Percentiles rank a stretch among this genome's conserved stretches.
phyloP scores from a whole-genome alignment of 2,329 filamentous ascomycete genomes.

The Cladophialophora bantiana region DNA sequence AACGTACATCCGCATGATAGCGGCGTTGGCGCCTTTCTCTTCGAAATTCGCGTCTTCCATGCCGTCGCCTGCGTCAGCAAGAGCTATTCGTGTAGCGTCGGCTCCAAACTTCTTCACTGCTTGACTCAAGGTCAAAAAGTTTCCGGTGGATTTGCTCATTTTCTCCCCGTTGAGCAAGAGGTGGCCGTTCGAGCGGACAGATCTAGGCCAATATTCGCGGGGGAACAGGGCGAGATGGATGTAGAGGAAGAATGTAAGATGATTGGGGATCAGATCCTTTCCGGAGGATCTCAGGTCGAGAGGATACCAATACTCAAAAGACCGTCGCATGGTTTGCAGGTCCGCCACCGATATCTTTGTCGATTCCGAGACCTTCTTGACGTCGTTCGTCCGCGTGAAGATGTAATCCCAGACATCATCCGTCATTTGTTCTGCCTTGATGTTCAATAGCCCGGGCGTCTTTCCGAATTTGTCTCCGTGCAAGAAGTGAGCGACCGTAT shows the following conservation, averaged over 20 bases:
- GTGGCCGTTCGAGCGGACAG: slow-evolving; percentile 89
- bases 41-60: slow-evolving; percentile 98
- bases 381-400: slow-evolving; percentile 77
- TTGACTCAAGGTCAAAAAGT: slow-evolving; percentile 91
- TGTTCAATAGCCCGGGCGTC: slow-evolving; percentile 69
- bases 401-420: slow-evolving; percentile 97
- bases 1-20: slow-evolving; percentile 82
- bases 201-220: slow-evolving; percentile 84
- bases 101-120: slow-evolving; percentile 91
- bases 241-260: slow-evolving; percentile 95
- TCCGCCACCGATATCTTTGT: slow-evolving; percentile 76
- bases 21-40: slow-evolving; percentile 90
- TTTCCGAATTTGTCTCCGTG: slow-evolving; percentile 88
- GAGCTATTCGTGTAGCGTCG: slow-evolving; percentile 86
- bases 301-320: slow-evolving; percentile 98
- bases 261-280: slow-evolving; percentile 92
- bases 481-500: slow-evolving; percentile 67
- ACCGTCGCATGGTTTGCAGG: slow-evolving; percentile 81
- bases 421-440: slow-evolving; percentile 84
- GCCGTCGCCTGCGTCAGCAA: slow-evolving; percentile 93
- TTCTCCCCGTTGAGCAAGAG: slow-evolving; percentile 95
- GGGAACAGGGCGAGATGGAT: slow-evolving; percentile 90
- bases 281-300: slow-evolving; percentile 86
- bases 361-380: slow-evolving; percentile 67
- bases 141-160: slow-evolving; percentile 97